Conservation (phyloP, 148 eudicot genomes). For the Chenopodium quinoa region DNA sequence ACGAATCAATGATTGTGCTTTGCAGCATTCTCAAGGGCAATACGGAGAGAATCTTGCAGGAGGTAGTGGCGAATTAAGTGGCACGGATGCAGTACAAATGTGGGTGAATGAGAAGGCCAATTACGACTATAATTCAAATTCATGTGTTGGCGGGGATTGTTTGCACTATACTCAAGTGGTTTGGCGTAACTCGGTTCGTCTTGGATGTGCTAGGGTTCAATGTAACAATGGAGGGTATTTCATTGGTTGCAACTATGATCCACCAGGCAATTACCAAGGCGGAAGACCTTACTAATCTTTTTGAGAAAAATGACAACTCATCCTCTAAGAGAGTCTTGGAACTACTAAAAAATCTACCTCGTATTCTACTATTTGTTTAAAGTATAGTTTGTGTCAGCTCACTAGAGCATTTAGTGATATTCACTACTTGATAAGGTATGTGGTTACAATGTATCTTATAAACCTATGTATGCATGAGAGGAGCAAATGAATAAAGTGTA, state of each 20-base stretch:
- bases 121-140: conserved; percentile 32
- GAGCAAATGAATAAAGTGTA: too few species aligned
- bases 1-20: conserved; percentile 27
- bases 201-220: not conserved
- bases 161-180: conserved; percentile 1
- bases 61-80: not conserved
- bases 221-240: not conserved
- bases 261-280: not conserved
- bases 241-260: not conserved
- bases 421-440: too few species aligned
- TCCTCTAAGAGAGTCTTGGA: too few species aligned
- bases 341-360: too few species aligned
- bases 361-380: too few species aligned
- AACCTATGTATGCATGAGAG: too few species aligned
- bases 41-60: conserved; percentile 24
- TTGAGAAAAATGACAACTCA: too few species aligned
- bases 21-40: conserved; percentile 17
- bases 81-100: conserved; percentile 20
- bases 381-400: too few species aligned
- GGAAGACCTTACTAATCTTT: not conserved
- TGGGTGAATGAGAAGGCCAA: conserved; percentile 25
- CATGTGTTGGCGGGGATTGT: conserved; percentile 34
- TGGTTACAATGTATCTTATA: too few species aligned
- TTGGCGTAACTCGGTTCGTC: not conserved
- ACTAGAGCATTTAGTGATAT: too few species aligned